A percentile compares a stretch with the other conserved stretches of the same genome.
Evolutionary conservation across 768 basidiomycete species (phyloP).

Genomic region (Rhodosporidiobolus sp.): DNA sequence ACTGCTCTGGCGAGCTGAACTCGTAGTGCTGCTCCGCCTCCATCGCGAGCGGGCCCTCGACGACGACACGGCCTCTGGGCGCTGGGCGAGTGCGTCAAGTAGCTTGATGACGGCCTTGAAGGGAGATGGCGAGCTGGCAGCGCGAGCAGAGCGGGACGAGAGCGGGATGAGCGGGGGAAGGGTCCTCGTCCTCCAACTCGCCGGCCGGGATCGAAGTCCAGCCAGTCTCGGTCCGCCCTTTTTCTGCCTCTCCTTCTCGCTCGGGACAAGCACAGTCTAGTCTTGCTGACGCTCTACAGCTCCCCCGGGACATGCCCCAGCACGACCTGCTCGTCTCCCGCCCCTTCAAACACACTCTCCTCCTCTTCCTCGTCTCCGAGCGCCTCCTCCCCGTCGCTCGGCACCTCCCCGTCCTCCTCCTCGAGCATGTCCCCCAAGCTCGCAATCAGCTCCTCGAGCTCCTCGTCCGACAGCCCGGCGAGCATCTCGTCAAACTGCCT

Average conservation of each 20-base stretch:
- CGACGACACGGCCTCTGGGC: background rate
- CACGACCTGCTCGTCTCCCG: background rate
- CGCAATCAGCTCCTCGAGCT: conserved; percentile 28
- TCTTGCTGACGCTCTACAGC: background rate
- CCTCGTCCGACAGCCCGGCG: conserved; percentile 28
- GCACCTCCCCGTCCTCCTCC: background rate
- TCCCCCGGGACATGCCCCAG: background rate
- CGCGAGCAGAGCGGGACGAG: too few relatives aligned
- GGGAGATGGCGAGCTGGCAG: too few relatives aligned
- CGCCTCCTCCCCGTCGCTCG: conserved; percentile 1
- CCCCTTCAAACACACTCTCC: conserved; percentile 2
- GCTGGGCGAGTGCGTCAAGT: too few relatives aligned
- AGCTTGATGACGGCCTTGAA: too few relatives aligned
- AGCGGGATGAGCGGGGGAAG: too few relatives aligned
- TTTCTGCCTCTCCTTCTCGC: too few relatives aligned
- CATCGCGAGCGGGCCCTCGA: conserved; percentile 11
- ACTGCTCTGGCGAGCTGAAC: conserved; percentile 78
- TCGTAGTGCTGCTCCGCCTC: conserved; percentile 72
- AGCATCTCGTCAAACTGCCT: conserved; percentile 19
- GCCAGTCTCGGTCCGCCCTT: too few relatives aligned
- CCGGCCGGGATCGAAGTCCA: too few relatives aligned
- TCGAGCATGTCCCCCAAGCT: conserved; percentile 13
- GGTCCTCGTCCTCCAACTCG: too few relatives aligned
- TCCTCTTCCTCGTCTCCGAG: background rate
- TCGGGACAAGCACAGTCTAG: too few relatives aligned